phyloP scores from a whole-genome alignment of 2,329 filamentous ascomycete genomes.

The Cytospora piceicola region DNA sequence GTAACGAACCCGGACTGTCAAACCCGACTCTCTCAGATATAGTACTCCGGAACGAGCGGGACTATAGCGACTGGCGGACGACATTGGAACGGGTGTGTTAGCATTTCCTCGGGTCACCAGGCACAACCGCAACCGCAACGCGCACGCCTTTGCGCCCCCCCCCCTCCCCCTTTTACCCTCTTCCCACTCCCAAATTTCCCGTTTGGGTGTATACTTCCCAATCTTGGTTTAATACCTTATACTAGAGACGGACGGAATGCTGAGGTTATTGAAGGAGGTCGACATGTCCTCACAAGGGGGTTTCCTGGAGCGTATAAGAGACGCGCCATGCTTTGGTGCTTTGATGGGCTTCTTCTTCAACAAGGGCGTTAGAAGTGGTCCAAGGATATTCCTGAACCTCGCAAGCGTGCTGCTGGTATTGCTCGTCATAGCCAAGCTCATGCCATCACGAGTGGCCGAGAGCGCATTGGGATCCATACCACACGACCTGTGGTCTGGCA shows the following conservation, averaged over 20 bases:
- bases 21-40: constrained; percentile 1
- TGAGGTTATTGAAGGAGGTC: constrained; percentile 17
- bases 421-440: constrained; percentile 33
- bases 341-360: constrained; percentile 38
- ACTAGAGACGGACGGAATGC: constrained; percentile 16
- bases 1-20: neutral
- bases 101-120: constrained; percentile 17
- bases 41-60: neutral
- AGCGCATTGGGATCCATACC: constrained; percentile 30
- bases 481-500: constrained; percentile 30
- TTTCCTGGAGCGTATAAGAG: constrained; percentile 6
- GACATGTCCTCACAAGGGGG: constrained; percentile 23
- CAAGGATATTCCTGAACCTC: constrained; percentile 37
- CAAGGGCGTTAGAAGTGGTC: constrained; percentile 37
- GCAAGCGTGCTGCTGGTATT: constrained; percentile 32
- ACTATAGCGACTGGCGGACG: constrained; percentile 4
- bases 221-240: neutral
- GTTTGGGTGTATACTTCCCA: neutral
- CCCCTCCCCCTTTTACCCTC: neutral
- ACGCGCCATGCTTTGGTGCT: constrained; percentile 25
- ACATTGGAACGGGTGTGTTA: constrained; percentile 23
- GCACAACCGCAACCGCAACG: constrained; percentile 1
- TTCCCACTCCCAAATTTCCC: neutral
- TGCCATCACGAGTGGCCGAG: constrained; percentile 33
- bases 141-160: too few relatives aligned